phyloP scores from a whole-genome alignment of 2,329 filamentous ascomycete genomes.

The Fusarium chaquense region DNA sequence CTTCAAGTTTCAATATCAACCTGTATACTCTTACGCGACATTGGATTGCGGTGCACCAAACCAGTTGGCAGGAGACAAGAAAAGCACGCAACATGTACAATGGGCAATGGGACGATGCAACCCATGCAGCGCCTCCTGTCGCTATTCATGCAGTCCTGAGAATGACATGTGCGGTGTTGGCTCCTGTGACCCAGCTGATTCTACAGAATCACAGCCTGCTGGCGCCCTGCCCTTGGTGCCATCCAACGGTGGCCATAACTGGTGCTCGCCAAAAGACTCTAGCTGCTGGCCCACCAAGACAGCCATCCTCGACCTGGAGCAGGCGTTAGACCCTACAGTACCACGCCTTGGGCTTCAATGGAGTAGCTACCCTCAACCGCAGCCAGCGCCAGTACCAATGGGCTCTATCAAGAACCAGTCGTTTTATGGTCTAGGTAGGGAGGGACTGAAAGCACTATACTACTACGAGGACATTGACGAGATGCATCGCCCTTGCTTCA shows the following conservation, averaged over 20 bases:
- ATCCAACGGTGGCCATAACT: not conserved
- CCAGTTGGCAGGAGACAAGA: not conserved
- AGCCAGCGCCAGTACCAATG: constrained; percentile 3
- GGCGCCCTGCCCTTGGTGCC: rapidly evolving
- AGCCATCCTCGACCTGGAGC: not conserved
- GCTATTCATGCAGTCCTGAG: constrained; percentile 1
- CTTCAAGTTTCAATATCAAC: constrained; percentile 3
- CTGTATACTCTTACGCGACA: not conserved
- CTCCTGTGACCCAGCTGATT: not conserved
- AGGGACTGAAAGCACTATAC: not conserved
- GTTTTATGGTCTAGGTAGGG: not conserved
- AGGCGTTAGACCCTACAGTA: not conserved
- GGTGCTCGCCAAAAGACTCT: constrained; percentile 4
- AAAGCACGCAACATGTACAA: not conserved
- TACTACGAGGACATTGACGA: not conserved
- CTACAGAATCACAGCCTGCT: not conserved
- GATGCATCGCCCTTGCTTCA: constrained; percentile 6
- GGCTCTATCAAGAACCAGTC: not conserved
- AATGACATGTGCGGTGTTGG: not conserved
- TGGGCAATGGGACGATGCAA: constrained; percentile 7
- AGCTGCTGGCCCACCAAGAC: constrained; percentile 9
- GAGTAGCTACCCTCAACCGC: not conserved
- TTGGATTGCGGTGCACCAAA: not conserved
- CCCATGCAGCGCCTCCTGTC: not conserved
- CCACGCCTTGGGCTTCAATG: not conserved